Evolutionary conservation across 345 rosid genomes (phyloP), one percentile per base, ranked within the genome.

Genomic region (Crucihimalaya himalaica): DNA sequence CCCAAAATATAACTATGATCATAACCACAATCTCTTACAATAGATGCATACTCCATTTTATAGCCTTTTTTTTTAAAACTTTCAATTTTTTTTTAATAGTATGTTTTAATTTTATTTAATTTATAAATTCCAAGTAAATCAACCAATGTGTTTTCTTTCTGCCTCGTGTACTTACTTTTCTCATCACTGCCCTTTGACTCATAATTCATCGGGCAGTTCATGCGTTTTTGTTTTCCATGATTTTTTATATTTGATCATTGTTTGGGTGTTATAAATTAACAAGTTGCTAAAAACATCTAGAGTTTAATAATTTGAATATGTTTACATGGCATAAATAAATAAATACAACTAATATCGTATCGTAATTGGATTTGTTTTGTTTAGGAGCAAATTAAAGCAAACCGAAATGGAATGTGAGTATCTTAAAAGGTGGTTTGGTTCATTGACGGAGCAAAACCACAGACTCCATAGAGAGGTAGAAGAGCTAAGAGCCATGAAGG

Each of bases 381-480:
- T n/a, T 81, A 95, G 99, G 92, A 88, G 97, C 85, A 95, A 95
- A 83, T 68, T 89, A 81, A 95, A 92, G 81, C 99, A 95, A 79
- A 95, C 97, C 16, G 99, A 92, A 74, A 84, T 91, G 85, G 99
- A 95, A 78, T 95, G 97, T 37, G 97, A 92, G 80, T 88, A 88
- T 79, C 68, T 95, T 71, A 95, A 89, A 84, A 84, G 97, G 74
- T 90, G 99, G 95, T 95, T 89, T 59, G 92, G 91, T 29, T 88
- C 97, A 18, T 59, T 95, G 60, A 95, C 97, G 1, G 99, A 92
- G 67, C 97, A 95, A 70, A 95, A 95, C 87, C 82, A 89, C 58
- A 83, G 87, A 83, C 92, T 95, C 19, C 96, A 88, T 31, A 78
- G 86, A 74, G 97, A 95, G 78, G 97, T 94, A 68, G 97, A 94